These are phyloP conservation scores for Penicillium odoratum DNA, from an alignment of 495 filamentous ascomycete species.

Conservation along the genomic window DNA sequence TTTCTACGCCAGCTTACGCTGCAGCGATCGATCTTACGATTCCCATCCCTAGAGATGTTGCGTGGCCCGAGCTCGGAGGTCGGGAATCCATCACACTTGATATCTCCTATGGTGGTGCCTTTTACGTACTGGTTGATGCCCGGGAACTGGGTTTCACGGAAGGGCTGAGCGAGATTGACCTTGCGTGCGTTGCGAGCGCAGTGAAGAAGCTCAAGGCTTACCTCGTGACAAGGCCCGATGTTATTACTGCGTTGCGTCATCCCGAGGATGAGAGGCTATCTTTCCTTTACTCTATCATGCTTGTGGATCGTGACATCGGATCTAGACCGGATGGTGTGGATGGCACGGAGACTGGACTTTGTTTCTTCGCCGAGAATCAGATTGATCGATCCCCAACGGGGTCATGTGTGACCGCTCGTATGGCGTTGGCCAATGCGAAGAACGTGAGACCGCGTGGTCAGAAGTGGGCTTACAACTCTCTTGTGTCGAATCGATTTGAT, in stretches of 20 bases:
- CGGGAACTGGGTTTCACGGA: conserved; percentile 21
- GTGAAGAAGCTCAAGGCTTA: conserved; percentile 20
- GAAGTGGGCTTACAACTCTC: conserved; percentile 29
- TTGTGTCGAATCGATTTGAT: conserved; percentile 12
- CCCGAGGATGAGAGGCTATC: conserved; percentile 20
- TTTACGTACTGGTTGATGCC: conserved; percentile 25
- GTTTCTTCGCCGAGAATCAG: conserved; percentile 28
- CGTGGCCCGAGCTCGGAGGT: conserved; percentile 23
- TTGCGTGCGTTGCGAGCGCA: conserved; percentile 13
- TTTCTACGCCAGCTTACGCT: conserved; percentile 28
- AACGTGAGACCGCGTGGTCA: conserved; percentile 12
- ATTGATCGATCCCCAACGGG: conserved; percentile 34
- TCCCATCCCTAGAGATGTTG: conserved; percentile 18
- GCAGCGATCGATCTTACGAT: conserved; percentile 15
- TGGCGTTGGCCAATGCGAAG: conserved; percentile 26
- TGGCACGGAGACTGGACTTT: conserved; percentile 18
- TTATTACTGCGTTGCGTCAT: conserved; percentile 16
- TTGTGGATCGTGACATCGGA: conserved; percentile 2
- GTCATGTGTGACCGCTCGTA: conserved; percentile 23
- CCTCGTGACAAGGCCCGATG: conserved; percentile 16
- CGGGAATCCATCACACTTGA: conserved; percentile 11
- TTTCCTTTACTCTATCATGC: conserved; percentile 19
- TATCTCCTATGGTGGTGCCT: conserved; percentile 25
- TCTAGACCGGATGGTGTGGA: background rate
- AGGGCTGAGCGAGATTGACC: conserved; percentile 14